Conservation (phyloP, 176 grass and related monocot species). For the Aegilops umbellulata region DNA sequence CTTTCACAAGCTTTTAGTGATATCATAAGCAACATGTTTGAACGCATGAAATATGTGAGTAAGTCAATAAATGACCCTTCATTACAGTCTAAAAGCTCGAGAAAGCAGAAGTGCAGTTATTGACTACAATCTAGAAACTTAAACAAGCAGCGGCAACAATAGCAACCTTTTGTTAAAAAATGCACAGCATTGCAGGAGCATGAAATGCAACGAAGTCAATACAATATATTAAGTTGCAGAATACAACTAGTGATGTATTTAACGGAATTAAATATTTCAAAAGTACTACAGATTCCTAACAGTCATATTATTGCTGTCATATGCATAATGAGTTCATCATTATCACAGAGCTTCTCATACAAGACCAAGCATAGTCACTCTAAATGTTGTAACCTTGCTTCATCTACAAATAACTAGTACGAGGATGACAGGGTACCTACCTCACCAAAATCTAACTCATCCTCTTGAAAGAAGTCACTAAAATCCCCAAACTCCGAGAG, state of each 20-base stretch:
- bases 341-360: background rate
- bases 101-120: background rate
- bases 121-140: slow-evolving; percentile 27
- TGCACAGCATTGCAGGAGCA: background rate
- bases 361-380: background rate
- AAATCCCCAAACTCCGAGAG: slow-evolving; percentile 95
- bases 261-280: background rate
- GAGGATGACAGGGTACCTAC: slow-evolving; percentile 48
- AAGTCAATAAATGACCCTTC: slow-evolving; percentile 10
- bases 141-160: background rate
- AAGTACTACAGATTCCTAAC: background rate
- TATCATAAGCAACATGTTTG: slow-evolving; percentile 21
- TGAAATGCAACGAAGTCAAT: slow-evolving; percentile 9
- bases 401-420: slow-evolving; percentile 6
- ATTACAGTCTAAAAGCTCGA: slow-evolving; percentile 1
- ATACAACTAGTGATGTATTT: slow-evolving; percentile 5
- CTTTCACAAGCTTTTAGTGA: slow-evolving; percentile 7
- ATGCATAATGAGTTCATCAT: slow-evolving; percentile 2
- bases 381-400: slow-evolving; percentile 1
- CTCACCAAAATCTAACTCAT: slow-evolving; percentile 81
- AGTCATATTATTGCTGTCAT: background rate
- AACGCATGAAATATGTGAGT: background rate
- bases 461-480: slow-evolving; percentile 86
- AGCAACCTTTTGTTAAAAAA: slow-evolving; percentile 2
- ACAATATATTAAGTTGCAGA: background rate